A percentile compares a stretch with the other conserved stretches of the same genome.
Evolutionary conservation across 345 rosid species (phyloP).

Genomic region (Eucalyptus microcorys): DNA sequence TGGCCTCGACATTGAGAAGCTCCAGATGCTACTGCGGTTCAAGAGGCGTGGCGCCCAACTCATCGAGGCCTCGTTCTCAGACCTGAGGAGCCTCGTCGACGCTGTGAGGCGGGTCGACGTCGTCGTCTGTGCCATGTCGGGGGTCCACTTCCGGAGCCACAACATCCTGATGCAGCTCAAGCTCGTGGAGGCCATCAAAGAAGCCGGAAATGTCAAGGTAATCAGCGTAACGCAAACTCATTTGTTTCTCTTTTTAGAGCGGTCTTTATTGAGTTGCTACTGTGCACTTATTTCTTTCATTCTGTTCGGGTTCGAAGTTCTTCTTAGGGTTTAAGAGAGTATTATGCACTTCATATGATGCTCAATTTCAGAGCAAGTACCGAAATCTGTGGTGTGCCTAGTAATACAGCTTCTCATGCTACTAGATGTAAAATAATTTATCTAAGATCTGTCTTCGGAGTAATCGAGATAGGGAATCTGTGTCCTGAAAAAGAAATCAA

Average conservation of each 20-base stretch:
- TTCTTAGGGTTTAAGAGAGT: neutral
- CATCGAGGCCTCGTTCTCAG: constrained; percentile 33
- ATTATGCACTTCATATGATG: neutral
- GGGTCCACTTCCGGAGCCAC: constrained; percentile 44
- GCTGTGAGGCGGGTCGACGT: constrained; percentile 46
- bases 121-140: constrained; percentile 50
- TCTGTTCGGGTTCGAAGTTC: neutral
- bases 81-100: constrained; percentile 29
- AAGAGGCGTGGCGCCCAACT: constrained; percentile 44
- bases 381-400: neutral
- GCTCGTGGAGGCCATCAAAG: constrained; percentile 55
- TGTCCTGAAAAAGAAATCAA: neutral
- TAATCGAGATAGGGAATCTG: neutral
- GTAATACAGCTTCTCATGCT: neutral
- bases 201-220: constrained; percentile 62
- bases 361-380: neutral
- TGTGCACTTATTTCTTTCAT: neutral
- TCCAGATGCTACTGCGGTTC: constrained; percentile 29
- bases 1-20: constrained; percentile 55
- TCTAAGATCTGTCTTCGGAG: neutral
- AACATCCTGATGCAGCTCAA: constrained; percentile 40
- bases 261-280: neutral
- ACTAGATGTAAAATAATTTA: neutral
- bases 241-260: neutral
- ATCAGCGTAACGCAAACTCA: neutral